Conservation (phyloP, 2,329 filamentous ascomycete genomes). For the Fusarium napiforme region DNA sequence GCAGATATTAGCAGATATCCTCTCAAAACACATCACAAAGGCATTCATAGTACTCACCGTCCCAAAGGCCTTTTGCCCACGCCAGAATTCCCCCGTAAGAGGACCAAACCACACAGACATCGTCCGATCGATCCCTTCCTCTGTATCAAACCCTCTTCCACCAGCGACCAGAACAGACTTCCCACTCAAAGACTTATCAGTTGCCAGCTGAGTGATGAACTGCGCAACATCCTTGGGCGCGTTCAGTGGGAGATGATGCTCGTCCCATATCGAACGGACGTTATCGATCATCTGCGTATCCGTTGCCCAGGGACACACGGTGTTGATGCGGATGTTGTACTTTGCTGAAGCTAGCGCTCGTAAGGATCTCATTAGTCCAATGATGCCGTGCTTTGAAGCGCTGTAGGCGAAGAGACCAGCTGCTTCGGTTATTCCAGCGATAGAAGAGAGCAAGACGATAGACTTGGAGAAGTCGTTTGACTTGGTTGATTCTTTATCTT, state of each 20-base stretch:
- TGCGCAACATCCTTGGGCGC: background rate
- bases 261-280: background rate
- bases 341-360: background rate
- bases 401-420: slow-evolving; percentile 2
- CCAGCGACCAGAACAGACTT: background rate
- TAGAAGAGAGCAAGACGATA: background rate
- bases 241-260: background rate
- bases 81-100: background rate
- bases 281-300: slow-evolving; percentile 5
- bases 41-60: background rate
- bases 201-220: background rate
- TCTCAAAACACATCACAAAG: rapidly evolving
- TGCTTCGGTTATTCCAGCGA: background rate
- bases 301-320: background rate
- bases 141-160: background rate
- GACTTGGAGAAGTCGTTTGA: background rate
- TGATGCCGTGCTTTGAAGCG: background rate
- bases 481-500: rapidly evolving
- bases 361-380: background rate
- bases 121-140: background rate
- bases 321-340: background rate
- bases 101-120: slow-evolving; percentile 1
- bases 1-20: rapidly evolving
- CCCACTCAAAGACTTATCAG: background rate
- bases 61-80: background rate